A percentile compares a stretch with the other conserved stretches of the same genome.
Conservation (phyloP, 371 early-diverging fungal genomes). For the Umbelopsis sp. region DNA sequence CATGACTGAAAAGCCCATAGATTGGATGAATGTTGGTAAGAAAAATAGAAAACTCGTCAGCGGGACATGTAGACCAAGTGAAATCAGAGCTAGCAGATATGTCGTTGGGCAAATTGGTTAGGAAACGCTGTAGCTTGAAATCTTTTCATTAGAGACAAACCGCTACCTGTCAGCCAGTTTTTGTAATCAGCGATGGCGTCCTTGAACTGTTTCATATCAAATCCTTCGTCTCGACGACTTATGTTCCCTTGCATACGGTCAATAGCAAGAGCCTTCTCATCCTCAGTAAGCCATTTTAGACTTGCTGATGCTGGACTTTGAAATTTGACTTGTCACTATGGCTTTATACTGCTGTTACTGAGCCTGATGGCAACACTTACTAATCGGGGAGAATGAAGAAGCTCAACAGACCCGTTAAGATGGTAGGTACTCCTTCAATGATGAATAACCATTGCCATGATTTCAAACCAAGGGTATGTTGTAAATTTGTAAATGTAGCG, state of each 20-base stretch:
- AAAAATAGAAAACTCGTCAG: slow-evolving; percentile 46
- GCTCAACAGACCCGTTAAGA: slow-evolving; percentile 49
- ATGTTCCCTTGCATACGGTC: slow-evolving; percentile 32
- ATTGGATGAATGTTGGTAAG: slow-evolving; percentile 43
- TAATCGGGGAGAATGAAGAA: slow-evolving; percentile 38
- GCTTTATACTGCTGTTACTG: too few relatives aligned
- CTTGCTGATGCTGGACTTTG: slow-evolving; percentile 36
- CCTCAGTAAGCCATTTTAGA: slow-evolving; percentile 37
- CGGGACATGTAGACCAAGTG: slow-evolving; percentile 42
- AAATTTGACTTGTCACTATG: not conserved
- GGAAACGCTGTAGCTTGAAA: not conserved
- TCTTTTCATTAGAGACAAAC: too few relatives aligned
- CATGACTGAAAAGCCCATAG: slow-evolving; percentile 40
- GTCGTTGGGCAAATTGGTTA: slow-evolving; percentile 11
- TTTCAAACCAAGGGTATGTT: slow-evolving; percentile 39
- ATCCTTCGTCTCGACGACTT: slow-evolving; percentile 33
- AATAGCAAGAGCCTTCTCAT: slow-evolving; percentile 41
- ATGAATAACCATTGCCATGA: slow-evolving; percentile 60
- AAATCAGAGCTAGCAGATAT: slow-evolving; percentile 37
- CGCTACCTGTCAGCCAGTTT: slow-evolving; percentile 42
- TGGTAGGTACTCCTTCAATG: slow-evolving; percentile 63
- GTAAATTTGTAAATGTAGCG: slow-evolving; percentile 32
- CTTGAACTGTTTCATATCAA: slow-evolving; percentile 43
- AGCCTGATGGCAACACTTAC: slow-evolving; percentile 17
- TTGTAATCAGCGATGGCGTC: slow-evolving; percentile 39